Evolutionary conservation across 306 rosid species (phyloP).

Genomic region (Rosa persica): DNA sequence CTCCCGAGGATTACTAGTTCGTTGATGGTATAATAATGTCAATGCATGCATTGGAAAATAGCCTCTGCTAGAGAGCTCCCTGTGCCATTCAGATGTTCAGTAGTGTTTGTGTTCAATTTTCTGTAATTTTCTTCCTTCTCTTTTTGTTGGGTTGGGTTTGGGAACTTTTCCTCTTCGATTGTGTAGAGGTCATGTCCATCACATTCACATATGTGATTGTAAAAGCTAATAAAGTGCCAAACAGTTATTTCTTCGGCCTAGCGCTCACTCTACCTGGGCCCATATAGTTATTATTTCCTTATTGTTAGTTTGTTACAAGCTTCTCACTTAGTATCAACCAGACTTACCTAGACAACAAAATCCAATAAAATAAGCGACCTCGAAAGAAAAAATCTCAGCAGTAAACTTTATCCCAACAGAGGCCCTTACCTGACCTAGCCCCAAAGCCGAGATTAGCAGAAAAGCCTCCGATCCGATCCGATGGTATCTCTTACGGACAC

Average conservation of each 20-base stretch:
- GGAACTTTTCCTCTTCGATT: neutral
- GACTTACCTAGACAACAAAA: neutral
- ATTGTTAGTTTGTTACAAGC: too few species aligned
- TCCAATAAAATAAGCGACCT: neutral
- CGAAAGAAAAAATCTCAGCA: neutral
- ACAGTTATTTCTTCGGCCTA: neutral
- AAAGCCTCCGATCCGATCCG: neutral
- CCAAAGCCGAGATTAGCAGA: neutral
- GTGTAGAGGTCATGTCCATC: neutral
- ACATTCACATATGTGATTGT: constrained; percentile 7
- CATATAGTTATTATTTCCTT: neutral
- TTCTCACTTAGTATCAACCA: neutral
- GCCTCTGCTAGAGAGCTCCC: neutral
- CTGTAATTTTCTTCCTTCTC: neutral
- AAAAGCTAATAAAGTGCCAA: constrained; percentile 12
- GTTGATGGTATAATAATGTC: neutral
- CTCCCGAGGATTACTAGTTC: constrained; percentile 84
- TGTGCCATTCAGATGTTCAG: constrained; percentile 1
- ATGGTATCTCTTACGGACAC: neutral
- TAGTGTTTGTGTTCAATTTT: constrained; percentile 20
- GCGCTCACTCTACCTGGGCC: neutral
- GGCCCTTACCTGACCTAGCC: neutral
- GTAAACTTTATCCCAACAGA: neutral
- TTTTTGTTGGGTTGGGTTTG: neutral
- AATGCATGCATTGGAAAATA: neutral